Evolutionary conservation across 352 stramenopile species (phyloP).

Genomic region (Pythium utonaiense): DNA sequence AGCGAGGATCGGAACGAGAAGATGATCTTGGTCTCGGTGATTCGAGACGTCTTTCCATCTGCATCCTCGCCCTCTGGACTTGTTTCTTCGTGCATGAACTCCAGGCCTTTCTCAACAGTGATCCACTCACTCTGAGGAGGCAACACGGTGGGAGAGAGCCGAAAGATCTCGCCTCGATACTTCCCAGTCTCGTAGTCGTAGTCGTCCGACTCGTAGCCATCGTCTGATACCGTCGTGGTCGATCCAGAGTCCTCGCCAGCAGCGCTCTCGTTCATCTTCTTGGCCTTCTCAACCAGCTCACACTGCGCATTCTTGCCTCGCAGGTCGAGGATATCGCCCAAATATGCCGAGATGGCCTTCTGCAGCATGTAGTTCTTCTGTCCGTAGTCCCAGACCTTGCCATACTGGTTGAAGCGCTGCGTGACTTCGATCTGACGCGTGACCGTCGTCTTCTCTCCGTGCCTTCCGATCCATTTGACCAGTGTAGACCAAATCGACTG

Average conservation of each 20-base stretch:
- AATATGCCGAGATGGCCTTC: constrained; percentile 33
- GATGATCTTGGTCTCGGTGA: constrained; percentile 22
- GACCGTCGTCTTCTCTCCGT: constrained; percentile 8
- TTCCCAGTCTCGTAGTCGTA: constrained; percentile 25
- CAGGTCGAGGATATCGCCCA: constrained; percentile 26
- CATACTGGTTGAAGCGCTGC: constrained; percentile 29
- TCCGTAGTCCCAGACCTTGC: constrained; percentile 32
- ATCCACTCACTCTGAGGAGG: constrained; percentile 32
- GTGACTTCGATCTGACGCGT: constrained; percentile 30
- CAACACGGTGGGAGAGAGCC: too few relatives aligned
- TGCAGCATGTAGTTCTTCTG: constrained; percentile 36
- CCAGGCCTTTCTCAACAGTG: constrained; percentile 25
- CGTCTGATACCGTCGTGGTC: constrained; percentile 23
- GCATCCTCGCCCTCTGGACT: constrained; percentile 9
- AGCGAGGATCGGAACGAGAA: constrained; percentile 24
- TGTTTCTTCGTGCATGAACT: constrained; percentile 31
- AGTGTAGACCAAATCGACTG: too few relatives aligned
- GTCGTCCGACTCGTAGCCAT: constrained; percentile 15
- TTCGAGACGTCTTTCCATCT: too few relatives aligned
- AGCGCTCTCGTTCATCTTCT: not conserved
- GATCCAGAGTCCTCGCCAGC: constrained; percentile 17
- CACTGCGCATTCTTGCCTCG: constrained; percentile 29
- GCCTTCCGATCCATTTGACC: constrained; percentile 11
- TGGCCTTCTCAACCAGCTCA: constrained; percentile 31
- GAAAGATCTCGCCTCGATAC: constrained; percentile 27